Evolutionary conservation across 225 moss, liverwort and hornwort species (phyloP).

Genomic region (Thuidium tamariscinum): DNA sequence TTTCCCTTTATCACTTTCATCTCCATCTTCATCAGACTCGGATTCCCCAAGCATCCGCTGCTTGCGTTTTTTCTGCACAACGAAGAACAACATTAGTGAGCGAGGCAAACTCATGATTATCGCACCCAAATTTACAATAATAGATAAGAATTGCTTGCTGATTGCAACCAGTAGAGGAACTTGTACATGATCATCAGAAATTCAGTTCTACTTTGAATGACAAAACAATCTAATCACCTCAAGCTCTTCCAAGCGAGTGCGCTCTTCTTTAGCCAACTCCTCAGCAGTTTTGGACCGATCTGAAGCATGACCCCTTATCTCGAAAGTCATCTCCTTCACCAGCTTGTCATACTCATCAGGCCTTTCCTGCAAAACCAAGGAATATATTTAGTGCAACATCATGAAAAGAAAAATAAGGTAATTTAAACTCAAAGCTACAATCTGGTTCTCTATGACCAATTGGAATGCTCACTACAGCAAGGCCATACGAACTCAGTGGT

Average conservation of each 20-base stretch:
- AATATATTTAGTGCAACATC: background rate
- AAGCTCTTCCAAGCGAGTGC: constrained; percentile 72
- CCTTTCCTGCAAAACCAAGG: constrained; percentile 40
- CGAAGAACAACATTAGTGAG: background rate
- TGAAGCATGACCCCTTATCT: constrained; percentile 75
- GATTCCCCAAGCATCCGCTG: constrained; percentile 70
- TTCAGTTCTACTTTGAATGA: background rate
- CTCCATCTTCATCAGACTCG: constrained; percentile 54
- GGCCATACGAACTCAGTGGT: background rate
- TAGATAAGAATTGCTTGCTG: background rate
- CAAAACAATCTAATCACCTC: constrained; percentile 37
- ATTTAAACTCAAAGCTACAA: background rate
- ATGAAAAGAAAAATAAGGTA: background rate
- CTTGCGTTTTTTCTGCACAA: constrained; percentile 72
- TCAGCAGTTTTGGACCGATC: constrained; percentile 83
- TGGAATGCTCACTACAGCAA: background rate
- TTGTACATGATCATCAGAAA: background rate
- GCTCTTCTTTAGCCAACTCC: constrained; percentile 70
- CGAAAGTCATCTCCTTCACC: constrained; percentile 90
- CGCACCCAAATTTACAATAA: background rate
- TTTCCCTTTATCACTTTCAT: constrained; percentile 33
- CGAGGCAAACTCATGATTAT: background rate
- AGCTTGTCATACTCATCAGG: constrained; percentile 92
- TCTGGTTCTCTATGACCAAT: background rate
- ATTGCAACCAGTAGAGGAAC: background rate